These are phyloP conservation scores for Ambrosiella beaveri DNA, from an alignment of 2,329 filamentous ascomycete species.

Conservation along the genomic window DNA sequence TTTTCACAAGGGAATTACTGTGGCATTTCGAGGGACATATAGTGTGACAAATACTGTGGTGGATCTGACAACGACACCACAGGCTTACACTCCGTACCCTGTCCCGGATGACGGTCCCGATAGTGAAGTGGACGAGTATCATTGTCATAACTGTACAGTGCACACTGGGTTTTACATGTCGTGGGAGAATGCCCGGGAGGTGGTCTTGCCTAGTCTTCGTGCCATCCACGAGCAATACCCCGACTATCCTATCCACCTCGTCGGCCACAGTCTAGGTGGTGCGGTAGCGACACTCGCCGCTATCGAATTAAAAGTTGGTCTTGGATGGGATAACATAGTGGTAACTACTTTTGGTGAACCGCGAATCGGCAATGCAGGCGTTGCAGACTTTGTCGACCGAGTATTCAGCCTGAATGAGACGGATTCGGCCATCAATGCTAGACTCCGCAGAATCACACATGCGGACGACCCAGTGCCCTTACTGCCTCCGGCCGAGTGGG, in stretches of 20 bases:
- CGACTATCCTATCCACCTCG: conserved; percentile 55
- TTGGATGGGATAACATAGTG: conserved; percentile 55
- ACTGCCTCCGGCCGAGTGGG: conserved; percentile 74
- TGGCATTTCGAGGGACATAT: conserved; percentile 90
- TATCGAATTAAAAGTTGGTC: conserved; percentile 54
- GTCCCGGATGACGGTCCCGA: conserved; percentile 28
- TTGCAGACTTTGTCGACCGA: conserved; percentile 37
- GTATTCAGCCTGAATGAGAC: conserved; percentile 29
- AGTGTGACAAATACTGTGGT: conserved; percentile 81
- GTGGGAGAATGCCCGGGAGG: conserved; percentile 57
- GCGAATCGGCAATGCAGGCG: conserved; percentile 38
- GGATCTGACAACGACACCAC: conserved; percentile 75
- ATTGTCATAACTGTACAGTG: conserved; percentile 76
- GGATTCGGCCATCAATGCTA: conserved; percentile 20
- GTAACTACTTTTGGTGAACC: conserved; percentile 93
- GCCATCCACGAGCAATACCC: conserved; percentile 44
- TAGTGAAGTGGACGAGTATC: conserved; percentile 21
- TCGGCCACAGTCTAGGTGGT: conserved; percentile 85
- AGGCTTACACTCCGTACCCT: conserved; percentile 80
- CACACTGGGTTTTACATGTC: conserved; percentile 78
- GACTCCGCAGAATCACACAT: conserved; percentile 71
- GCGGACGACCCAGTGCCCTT: conserved; percentile 74
- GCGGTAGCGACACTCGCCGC: conserved; percentile 78
- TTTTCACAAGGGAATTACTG: conserved; percentile 39
- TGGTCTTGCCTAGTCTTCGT: conserved; percentile 51